Evolutionary conservation across 768 basidiomycete species (phyloP), one percentile per base, ranked within the genome.

Genomic region (Kwoniella sp.): DNA sequence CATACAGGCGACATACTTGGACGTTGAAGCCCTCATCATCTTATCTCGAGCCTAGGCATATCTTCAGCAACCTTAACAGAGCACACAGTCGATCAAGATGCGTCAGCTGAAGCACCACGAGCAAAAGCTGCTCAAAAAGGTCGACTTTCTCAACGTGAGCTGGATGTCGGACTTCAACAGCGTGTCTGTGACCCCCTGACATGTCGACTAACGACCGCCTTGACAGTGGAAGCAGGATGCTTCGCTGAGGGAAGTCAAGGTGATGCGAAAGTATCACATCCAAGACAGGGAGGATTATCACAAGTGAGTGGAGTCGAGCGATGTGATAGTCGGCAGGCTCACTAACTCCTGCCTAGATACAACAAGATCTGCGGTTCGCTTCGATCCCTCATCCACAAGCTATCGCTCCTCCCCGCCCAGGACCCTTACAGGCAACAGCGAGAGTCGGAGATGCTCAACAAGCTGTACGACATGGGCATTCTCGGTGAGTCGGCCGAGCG

Each of bases 401-500:
- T 96, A 39, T 85, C 92, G 15, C 78, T 89, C 22, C 82, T 99
- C 9, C 89, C 95, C 1, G 79, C 88, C 0, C 83, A 89, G 62
- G 93, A 98, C 75, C 87, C 90, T 3, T 88, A 88, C 74, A 82
- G 93, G 17, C 57, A 83, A 4, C 82, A 84, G 50, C 88, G 88
- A 83, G 87, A 99, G 76, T 82, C 76, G 37, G 85, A 88, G 63
- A 79, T 98, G 19, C 82, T 99, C 46, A 85, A 88, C 55, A 98
- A 96, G 74, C 82, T 98, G 55, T 99, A 96, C 76, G 95, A 99
- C 75, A 88, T 93, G 79, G 95, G 93, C 52, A 83, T 98, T 47
- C 80, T 99, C 53, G 72, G 72, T 70, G 40, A 44, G 65, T 60
- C n/a, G 20, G 5, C 25, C 12, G 19, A 29, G 20, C n/a, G 5